Evolutionary conservation across 2,329 filamentous ascomycete species (phyloP), one percentile per base, ranked within the genome.

Genomic region (Monosporascus sp.): DNA sequence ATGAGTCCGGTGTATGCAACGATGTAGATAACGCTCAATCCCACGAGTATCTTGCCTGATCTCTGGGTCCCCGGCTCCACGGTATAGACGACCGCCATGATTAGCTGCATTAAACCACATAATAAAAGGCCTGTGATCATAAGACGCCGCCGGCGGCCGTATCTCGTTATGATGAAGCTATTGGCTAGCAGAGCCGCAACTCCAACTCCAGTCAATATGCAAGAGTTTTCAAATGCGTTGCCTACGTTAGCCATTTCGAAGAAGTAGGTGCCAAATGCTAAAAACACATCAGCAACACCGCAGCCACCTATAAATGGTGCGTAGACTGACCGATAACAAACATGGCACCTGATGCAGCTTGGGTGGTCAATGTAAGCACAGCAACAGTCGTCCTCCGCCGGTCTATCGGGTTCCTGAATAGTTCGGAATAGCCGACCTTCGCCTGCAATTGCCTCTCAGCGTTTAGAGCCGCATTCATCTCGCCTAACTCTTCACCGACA

Each of bases 201-300:
- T 17, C 80, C 80, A 48, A 82, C 73, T 7, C 73, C 75, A 31
- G 71, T 76, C 16, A 83, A 71, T 46, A 83, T 80, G 61, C 81
- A 82, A 16, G 76, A 71, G 66, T 83, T 83, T 60, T 78, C 76
- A 62, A 84, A 84, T 8, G 80, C 73, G 48, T 79, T 73, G 36
- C 76, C 72, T 5, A 84, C 77, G 46, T 76, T 72, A 37, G 81
- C 79, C 76, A 83, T 83, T 60, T 78, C 74, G 63, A 84, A 81
- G 71, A 84, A 84, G 64, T 84, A 84, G 1, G 80, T 83, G 24
- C 74, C 73, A 58, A 79, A 81, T 1, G 76, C 79, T 80, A 38
- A 9, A 31, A 64, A 60, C 11, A 9, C 36, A 56, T 34, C 57
- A 51, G 22, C 17, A 41, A 31, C 3, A 17, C 19, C 22, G 2